Conservation (phyloP, 73 alveolate species). For the Uronychia setigera region DNA sequence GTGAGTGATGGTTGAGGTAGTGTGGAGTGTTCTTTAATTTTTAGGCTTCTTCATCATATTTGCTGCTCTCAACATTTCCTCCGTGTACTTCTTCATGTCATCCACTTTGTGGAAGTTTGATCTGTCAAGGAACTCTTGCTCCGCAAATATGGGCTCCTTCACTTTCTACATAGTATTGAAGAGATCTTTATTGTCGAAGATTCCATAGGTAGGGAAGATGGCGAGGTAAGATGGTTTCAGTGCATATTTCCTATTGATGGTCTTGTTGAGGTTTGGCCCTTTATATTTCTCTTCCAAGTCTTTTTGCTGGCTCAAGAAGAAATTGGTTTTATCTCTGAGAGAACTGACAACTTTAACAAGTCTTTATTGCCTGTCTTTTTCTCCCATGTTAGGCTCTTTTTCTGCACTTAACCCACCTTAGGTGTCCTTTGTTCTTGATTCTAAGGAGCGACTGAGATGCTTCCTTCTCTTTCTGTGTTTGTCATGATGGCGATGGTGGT, state of each 20-base stretch:
- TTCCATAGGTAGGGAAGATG: conserved; percentile 10
- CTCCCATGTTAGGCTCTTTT: not conserved
- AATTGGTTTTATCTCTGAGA: not conserved
- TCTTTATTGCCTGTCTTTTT: not conserved
- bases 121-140: not conserved
- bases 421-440: not conserved
- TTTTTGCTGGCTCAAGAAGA: not conserved
- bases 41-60: conserved; percentile 35
- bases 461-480: not conserved
- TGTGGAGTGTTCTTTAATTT: too few species aligned
- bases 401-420: not conserved
- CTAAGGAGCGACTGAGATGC: not conserved
- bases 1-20: too few species aligned
- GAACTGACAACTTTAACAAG: not conserved
- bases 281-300: not conserved
- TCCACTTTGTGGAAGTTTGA: conserved; percentile 20
- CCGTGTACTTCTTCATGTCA: conserved; percentile 33
- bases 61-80: conserved; percentile 25
- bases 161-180: not conserved
- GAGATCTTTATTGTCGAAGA: not conserved
- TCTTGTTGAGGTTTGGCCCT: not conserved
- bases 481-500: not conserved
- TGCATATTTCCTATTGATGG: not conserved
- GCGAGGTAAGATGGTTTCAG: conserved; percentile 1
- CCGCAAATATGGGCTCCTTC: not conserved